phyloP scores from a whole-genome alignment of 2,329 filamentous ascomycete species.

The Venturia nashicola region DNA sequence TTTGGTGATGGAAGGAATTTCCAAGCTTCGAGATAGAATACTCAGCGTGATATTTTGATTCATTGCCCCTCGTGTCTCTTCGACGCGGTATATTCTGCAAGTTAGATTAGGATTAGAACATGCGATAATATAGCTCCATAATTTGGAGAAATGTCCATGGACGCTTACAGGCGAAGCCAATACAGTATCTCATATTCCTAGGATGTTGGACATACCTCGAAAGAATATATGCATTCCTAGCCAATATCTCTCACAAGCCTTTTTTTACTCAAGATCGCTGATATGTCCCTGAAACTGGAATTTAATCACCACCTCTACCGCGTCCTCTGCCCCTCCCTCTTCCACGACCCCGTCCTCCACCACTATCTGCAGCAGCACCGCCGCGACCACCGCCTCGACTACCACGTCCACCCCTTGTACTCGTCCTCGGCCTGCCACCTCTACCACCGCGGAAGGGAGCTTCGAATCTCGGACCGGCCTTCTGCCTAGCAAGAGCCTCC shows the following conservation, averaged over 20 bases:
- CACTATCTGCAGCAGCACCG: slow-evolving; percentile 16
- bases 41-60: too few relatives aligned
- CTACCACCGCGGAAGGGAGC: slow-evolving; percentile 8
- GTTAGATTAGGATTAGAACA: too few relatives aligned
- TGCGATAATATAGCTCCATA: too few relatives aligned
- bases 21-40: too few relatives aligned
- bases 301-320: slow-evolving; percentile 3
- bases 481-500: slow-evolving; percentile 49
- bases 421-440: slow-evolving; percentile 8
- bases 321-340: slow-evolving; percentile 11
- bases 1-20: too few relatives aligned
- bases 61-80: too few relatives aligned
- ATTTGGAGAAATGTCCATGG: too few relatives aligned
- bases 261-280: background rate
- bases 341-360: slow-evolving; percentile 14
- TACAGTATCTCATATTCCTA: too few relatives aligned
- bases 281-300: background rate
- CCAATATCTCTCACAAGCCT: background rate
- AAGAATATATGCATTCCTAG: too few relatives aligned
- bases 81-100: too few relatives aligned
- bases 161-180: too few relatives aligned
- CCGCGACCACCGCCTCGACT: slow-evolving; percentile 13
- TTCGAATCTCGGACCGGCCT: slow-evolving; percentile 42
- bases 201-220: too few relatives aligned
- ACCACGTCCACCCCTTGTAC: slow-evolving; percentile 10